Conservation (phyloP, 305 asterid genomes). For the Fraxinus sp. region DNA sequence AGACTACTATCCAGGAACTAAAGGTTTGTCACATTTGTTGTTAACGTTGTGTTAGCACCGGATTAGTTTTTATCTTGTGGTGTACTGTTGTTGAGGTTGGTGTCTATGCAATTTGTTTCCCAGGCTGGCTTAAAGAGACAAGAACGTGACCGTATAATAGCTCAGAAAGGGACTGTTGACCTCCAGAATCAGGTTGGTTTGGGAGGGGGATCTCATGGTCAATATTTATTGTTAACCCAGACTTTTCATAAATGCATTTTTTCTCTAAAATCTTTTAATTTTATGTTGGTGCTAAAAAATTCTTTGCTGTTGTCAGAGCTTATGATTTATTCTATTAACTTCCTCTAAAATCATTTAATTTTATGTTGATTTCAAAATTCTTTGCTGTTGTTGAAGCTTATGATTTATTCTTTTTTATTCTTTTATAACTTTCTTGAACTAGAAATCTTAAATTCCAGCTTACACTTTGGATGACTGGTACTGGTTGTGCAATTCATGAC, state of each 20-base stretch:
- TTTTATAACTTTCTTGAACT: neutral
- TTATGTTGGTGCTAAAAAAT: neutral
- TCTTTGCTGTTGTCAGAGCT: neutral
- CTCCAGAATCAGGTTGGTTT: conserved; percentile 81
- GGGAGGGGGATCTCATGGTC: conserved; percentile 6
- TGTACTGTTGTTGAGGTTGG: conserved; percentile 11
- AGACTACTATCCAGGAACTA: conserved; percentile 65
- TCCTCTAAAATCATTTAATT: neutral
- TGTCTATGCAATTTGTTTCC: neutral
- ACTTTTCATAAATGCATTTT: neutral
- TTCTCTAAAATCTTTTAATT: neutral
- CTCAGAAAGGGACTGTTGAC: conserved; percentile 73
- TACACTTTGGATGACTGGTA: neutral
- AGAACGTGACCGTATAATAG: conserved; percentile 67
- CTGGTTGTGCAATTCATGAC: conserved; percentile 12
- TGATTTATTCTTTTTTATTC: neutral
- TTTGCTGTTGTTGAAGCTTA: neutral
- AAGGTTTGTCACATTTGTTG: conserved; percentile 46
- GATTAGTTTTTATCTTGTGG: conserved; percentile 10
- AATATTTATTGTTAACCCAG: neutral
- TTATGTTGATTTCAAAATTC: conserved; percentile 4
- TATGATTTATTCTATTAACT: neutral
- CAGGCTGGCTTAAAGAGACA: conserved; percentile 76
- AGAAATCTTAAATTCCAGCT: neutral
- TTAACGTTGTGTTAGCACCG: conserved; percentile 2